phyloP scores from a whole-genome alignment of 352 stramenopile genomes.

The Phytophthora pluvialis region DNA sequence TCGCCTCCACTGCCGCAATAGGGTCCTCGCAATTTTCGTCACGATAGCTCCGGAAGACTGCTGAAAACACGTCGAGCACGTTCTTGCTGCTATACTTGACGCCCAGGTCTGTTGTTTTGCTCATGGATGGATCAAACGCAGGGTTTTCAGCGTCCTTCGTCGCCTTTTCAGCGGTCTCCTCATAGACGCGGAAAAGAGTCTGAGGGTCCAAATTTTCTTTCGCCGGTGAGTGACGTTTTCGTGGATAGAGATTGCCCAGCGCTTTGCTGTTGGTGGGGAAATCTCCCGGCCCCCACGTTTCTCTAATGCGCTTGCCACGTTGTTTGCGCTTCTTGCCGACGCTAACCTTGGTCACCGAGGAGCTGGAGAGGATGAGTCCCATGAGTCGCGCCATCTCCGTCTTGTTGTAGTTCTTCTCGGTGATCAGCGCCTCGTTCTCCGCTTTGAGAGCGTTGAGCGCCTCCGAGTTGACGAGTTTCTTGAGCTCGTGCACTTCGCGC shows the following conservation, averaged over 20 bases:
- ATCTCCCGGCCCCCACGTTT: conserved; percentile 81
- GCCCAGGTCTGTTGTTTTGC: not conserved
- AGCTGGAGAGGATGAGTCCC: conserved; percentile 66
- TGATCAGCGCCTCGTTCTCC: conserved; percentile 72
- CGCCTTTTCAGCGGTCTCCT: conserved; percentile 24
- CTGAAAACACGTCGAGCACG: conserved; percentile 43
- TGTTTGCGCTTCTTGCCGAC: conserved; percentile 34
- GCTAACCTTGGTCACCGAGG: conserved; percentile 33
- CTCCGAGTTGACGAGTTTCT: conserved; percentile 64
- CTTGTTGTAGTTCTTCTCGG: conserved; percentile 64
- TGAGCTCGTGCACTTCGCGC: conserved; percentile 72
- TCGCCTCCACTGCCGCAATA: conserved; percentile 23
- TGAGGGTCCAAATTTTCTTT: conserved; percentile 67
- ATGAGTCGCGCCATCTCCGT: conserved; percentile 63
- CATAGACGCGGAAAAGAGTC: conserved; percentile 27
- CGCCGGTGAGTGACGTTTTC: conserved; percentile 36
- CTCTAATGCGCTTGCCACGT: conserved; percentile 52
- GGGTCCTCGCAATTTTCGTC: conserved; percentile 26
- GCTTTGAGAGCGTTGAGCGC: conserved; percentile 64
- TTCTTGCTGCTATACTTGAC: conserved; percentile 29
- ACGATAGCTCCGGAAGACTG: conserved; percentile 37
- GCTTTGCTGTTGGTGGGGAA: conserved; percentile 46
- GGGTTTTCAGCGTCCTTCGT: conserved; percentile 15
- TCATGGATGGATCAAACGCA: conserved; percentile 1
- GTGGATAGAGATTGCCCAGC: conserved; percentile 9